Evolutionary conservation across 2,329 filamentous ascomycete genomes (phyloP), one percentile per base, ranked within the genome.

Genomic region (Exophiala sp.): DNA sequence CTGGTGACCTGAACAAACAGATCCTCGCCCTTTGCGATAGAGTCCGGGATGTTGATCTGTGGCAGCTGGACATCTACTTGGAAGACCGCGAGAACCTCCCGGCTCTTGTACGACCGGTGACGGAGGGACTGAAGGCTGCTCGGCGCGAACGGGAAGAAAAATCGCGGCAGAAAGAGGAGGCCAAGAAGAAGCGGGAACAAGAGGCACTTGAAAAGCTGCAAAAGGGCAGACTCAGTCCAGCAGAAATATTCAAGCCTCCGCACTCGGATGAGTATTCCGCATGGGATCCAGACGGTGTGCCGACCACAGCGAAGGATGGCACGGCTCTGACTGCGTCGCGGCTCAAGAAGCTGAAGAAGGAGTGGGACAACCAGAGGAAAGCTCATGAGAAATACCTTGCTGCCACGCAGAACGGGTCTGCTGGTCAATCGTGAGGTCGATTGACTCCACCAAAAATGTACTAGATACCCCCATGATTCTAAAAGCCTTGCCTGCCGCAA

Each of bases 291-390:
- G 86, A 92, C 53, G 91, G 91, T 0, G 58, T 96, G 59, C 91
- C 92, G 2, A 87, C 81, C 0, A 88, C 85, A 72, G 83, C 91
- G 68, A 84, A 83, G 58, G 84, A 88, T 32, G 91, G 90, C 0
- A 85, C 83, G 57, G 89, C 95, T 62, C 78, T 96, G 35, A 81
- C 88, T 3, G 96, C 96, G 77, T 87, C 81, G 55, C 82, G 84
- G 66, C 66, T 74, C 47, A 96, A 96, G 79, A 91, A 89, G 75
- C 71, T 96, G 63, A 85, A 79, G 73, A 96, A 96, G 77, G 86
- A 90, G 52, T 95, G 89, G 89, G 88, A 95, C 64, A 85, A 79
- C 68, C 92, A 96, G 75, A 94, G 91, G 78, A 95, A 92, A 79
- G 70, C 82, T 54, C 86, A 91, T 69, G 86, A 91, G 59, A 83